These are phyloP conservation scores for Cladosporium sp. DNA, from an alignment of 2,329 filamentous ascomycete species.

Conservation along the genomic window DNA sequence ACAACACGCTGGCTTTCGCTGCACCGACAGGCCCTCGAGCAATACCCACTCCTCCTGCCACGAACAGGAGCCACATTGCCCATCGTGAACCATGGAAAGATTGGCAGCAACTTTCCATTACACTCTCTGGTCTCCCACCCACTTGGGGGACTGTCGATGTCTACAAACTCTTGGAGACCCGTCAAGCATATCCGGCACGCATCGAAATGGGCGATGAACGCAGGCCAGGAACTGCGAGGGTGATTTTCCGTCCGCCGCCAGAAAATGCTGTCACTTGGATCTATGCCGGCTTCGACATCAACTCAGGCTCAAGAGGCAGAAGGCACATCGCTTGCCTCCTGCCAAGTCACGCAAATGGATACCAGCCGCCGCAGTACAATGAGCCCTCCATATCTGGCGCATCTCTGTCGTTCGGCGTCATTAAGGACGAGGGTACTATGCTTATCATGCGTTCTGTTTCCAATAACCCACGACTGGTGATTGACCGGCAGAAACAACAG, in stretches of 20 bases:
- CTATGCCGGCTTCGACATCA: slow-evolving; percentile 4
- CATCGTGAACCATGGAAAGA: background rate
- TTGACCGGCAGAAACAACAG: background rate
- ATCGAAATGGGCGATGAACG: slow-evolving; percentile 19
- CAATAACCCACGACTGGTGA: slow-evolving; percentile 21
- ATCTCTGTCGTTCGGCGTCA: slow-evolving; percentile 51
- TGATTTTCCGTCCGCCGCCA: slow-evolving; percentile 24
- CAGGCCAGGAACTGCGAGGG: slow-evolving; percentile 9
- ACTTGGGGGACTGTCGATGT: slow-evolving; percentile 21
- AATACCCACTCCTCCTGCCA: too few species aligned
- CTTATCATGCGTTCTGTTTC: slow-evolving; percentile 48
- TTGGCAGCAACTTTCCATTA: slow-evolving; percentile 18
- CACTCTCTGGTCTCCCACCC: slow-evolving; percentile 15
- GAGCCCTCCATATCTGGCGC: background rate
- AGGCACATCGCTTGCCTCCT: background rate
- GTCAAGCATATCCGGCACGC: slow-evolving; percentile 17
- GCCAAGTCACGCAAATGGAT: slow-evolving; percentile 13
- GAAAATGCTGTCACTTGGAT: slow-evolving; percentile 16
- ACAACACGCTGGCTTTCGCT: too few species aligned
- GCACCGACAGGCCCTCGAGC: too few species aligned
- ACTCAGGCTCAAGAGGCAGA: background rate
- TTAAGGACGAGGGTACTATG: slow-evolving; percentile 52
- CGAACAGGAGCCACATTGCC: background rate
- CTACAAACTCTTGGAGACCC: slow-evolving; percentile 16
- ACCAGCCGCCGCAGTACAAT: slow-evolving; percentile 5